Evolutionary conservation across 257 asterid genomes (phyloP), one percentile per base, ranked within the genome.

Genomic region (Oldenlandia corymbosa): DNA sequence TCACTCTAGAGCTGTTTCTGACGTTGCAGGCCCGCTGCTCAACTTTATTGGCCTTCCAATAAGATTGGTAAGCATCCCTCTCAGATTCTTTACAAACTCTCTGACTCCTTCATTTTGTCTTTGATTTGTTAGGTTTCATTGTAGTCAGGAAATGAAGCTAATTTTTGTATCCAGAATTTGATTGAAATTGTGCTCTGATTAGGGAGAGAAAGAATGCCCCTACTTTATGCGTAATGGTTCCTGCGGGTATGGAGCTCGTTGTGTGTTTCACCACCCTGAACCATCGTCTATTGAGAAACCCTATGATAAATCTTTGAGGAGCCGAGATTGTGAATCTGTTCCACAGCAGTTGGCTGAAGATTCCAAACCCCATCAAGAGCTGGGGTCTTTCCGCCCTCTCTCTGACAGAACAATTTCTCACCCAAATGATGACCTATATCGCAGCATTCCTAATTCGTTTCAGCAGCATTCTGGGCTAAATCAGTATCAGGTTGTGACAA

Each of bases 31-130:
- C 45, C 68, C 69, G 30, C 79, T 76, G 71, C 62, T 84, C 43
- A 90, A 90, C 86, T 84, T 82, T 69, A 71, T 84, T 65, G 97
- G 96, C 45, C 67, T 90, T 66, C 97, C 96, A 58, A 70, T 85
- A 55, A 87, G 96, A 78, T 63, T 58, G 71, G 95, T 88, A 84
- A 59, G 62, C 52, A 11, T 53, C 49, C 43, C 32, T 12, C 14
- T 37, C 58, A 21, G 27, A 50, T 26, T 28, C 71, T 60, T 66
- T 73, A 51, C 13, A n/a, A 23, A 21, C 10, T 18, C 10, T 63
- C 23, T 11, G 3, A 17, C 41, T 49, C 31, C 51, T 67, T 43
- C 17, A 32, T 57, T 31, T 60, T 49, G 49, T 17, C 27, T 47
- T 56, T 28, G 50, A 11, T 72, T 56, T 54, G 43, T 47, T 1